phyloP scores from a whole-genome alignment of 2,329 filamentous ascomycete genomes.

The Pestalotiopsis sp. region DNA sequence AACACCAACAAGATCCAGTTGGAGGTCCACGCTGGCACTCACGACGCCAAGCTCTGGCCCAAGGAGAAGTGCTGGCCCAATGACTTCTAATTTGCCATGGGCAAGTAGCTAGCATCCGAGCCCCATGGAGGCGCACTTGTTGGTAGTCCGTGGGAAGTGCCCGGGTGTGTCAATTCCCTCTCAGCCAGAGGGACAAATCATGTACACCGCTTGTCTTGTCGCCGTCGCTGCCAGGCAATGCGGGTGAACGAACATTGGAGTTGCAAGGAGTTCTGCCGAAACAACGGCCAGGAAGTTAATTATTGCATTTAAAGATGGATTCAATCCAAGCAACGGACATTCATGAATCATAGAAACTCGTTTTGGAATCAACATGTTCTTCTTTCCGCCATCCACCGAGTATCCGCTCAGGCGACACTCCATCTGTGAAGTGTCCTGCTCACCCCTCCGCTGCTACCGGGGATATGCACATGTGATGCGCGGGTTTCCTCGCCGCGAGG shows the following conservation, averaged over 20 bases:
- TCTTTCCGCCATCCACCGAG: neutral
- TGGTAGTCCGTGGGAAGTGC: neutral
- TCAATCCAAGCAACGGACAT: neutral
- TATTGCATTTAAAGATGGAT: neutral
- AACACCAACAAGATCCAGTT: slow-evolving; percentile 53
- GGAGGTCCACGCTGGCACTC: slow-evolving; percentile 53
- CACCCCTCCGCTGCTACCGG: too few relatives aligned
- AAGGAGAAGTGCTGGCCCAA: slow-evolving; percentile 63
- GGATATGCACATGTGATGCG: too few relatives aligned
- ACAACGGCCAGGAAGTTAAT: neutral
- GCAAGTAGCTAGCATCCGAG: too few relatives aligned
- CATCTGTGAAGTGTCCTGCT: neutral
- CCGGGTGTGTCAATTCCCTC: too few relatives aligned
- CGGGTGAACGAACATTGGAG: neutral
- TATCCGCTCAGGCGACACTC: neutral
- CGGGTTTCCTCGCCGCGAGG: too few relatives aligned
- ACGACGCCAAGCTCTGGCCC: slow-evolving; percentile 50
- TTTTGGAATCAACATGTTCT: neutral
- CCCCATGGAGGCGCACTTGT: neutral
- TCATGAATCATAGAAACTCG: neutral
- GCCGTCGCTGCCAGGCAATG: neutral
- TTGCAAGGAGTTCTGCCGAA: neutral
- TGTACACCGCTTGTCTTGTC: neutral
- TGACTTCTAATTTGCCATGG: slow-evolving; percentile 34
- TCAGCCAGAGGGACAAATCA: neutral